Evolutionary conservation across 371 early-diverging fungal species (phyloP), one percentile per base, ranked within the genome.

Genomic region (Mortierella sp.): DNA sequence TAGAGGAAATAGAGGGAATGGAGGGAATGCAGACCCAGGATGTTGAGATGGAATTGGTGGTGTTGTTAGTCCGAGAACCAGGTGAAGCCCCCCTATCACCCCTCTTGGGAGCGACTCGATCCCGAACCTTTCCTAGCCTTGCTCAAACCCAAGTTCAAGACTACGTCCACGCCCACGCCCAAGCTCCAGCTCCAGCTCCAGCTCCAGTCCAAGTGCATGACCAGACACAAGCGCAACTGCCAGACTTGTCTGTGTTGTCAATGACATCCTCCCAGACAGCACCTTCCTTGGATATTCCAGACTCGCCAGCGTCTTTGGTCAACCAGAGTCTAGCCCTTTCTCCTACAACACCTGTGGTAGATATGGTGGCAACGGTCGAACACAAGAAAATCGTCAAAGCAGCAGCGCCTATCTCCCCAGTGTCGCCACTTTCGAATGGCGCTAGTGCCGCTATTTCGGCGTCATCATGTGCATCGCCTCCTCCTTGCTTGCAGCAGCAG

Each of bases 1-100:
- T 5, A 3, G 42, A 38, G 42, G 42, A 5, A 38, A 52, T 8
- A 26, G 44, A 52, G 55, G 47, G 16, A 73, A 10, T 34, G 73
- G 52, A 55, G 54, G 28, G n/a, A 54, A 55, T 28, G 50, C 52
- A 74, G 47, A 60, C 57, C 24, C 16, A 38, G 54, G 76, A 78
- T 38, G 78, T 72, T 10, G 72, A 78, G 42, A 54, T 78, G 8
- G 79, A 78, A 68, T n/a, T 52, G 45, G 74, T 78, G 0, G 38
- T 73, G 54, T 28, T 78, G 10, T 38, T 78, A 19, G 73, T 78
- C 44, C 47, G 79, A 24, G 79, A 78, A 21, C 63, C 73, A 14
- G 71, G 77, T 8, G 70, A 70, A 16, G 45, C 38, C 13, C 71
- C 77, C 10, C 45, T 52, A 14, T 70, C 77, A 10, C 77, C 77